phyloP scores from a whole-genome alignment of 1,139 yeast genomes.

The Saccharomycopsis phalli region DNA sequence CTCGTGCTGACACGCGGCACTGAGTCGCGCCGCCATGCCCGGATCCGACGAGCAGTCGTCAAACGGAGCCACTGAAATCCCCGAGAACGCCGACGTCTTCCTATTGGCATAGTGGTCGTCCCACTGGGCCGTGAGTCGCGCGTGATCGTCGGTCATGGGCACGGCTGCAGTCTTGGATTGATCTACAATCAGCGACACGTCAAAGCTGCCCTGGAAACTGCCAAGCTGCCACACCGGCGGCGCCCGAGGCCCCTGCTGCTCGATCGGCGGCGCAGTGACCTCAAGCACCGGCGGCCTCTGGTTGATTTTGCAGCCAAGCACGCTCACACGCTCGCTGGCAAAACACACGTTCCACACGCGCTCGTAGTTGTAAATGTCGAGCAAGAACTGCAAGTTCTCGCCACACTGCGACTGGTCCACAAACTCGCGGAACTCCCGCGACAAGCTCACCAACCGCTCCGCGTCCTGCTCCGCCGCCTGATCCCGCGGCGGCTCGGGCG shows the following conservation, averaged over 20 bases:
- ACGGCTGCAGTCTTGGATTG: background rate
- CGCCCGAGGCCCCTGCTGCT: background rate
- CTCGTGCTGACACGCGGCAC: conserved; percentile 26
- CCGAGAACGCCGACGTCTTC: background rate
- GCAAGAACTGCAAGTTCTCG: conserved; percentile 39
- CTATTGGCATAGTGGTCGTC: background rate
- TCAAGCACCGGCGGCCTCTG: background rate
- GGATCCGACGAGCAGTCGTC: too few relatives aligned
- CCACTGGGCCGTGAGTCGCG: background rate
- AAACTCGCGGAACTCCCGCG: conserved; percentile 22
- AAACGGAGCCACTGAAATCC: too few relatives aligned
- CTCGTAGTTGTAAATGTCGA: conserved; percentile 40
- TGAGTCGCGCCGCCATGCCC: too few relatives aligned
- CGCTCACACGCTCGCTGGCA: conserved; percentile 25
- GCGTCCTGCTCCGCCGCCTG: background rate
- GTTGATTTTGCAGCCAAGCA: conserved; percentile 25
- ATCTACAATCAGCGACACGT: conserved; percentile 23
- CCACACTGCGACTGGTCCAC: conserved; percentile 25
- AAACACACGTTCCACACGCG: conserved; percentile 28
- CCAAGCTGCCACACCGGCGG: conserved; percentile 15
- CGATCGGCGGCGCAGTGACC: background rate
- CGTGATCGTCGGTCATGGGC: background rate
- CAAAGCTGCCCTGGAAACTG: conserved; percentile 23
- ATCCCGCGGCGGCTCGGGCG: background rate
- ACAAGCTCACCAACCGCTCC: conserved; percentile 3